phyloP scores from a whole-genome alignment of 495 filamentous ascomycete species.

The Staphylotrichum longicolle region DNA sequence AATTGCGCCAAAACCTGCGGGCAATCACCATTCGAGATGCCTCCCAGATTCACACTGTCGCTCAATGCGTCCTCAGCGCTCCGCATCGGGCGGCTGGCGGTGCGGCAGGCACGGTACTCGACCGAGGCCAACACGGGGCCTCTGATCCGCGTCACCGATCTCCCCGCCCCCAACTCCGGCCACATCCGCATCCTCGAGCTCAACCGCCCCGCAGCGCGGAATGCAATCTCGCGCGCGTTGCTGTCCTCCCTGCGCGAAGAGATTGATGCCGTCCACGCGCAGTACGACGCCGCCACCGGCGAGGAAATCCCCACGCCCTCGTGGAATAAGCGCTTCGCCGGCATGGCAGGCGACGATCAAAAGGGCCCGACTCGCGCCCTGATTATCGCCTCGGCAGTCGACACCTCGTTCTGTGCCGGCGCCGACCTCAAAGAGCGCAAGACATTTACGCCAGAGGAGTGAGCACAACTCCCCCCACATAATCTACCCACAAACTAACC shows the following conservation, averaged over 20 bases:
- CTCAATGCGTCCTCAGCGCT: constrained; percentile 11
- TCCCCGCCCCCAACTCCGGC: constrained; percentile 77
- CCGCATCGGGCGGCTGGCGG: constrained; percentile 13
- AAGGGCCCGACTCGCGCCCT: constrained; percentile 67
- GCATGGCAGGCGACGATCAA: constrained; percentile 38
- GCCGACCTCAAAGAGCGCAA: constrained; percentile 89
- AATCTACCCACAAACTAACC: background rate
- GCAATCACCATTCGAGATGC: constrained; percentile 16
- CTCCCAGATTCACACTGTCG: constrained; percentile 11
- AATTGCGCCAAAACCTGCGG: background rate
- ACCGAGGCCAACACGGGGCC: constrained; percentile 40
- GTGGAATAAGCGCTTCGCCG: constrained; percentile 41
- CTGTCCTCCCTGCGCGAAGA: constrained; percentile 67
- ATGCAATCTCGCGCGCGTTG: constrained; percentile 81
- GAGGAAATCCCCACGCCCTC: constrained; percentile 41
- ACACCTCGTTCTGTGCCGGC: constrained; percentile 86
- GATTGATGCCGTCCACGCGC: constrained; percentile 63
- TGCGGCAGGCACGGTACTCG: constrained; percentile 30
- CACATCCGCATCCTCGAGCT: constrained; percentile 85
- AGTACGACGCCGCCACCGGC: constrained; percentile 58
- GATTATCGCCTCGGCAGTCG: constrained; percentile 73
- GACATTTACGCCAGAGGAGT: constrained; percentile 69
- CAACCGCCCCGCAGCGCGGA: constrained; percentile 78
- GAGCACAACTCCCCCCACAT: constrained; percentile 16
- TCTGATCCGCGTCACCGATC: constrained; percentile 64